A percentile compares a stretch with the other conserved stretches of the same genome.
These are phyloP conservation scores for Umbelopsis isabellina DNA, from an alignment of 192 early-diverging fungal genomes.

Conservation along the genomic window DNA sequence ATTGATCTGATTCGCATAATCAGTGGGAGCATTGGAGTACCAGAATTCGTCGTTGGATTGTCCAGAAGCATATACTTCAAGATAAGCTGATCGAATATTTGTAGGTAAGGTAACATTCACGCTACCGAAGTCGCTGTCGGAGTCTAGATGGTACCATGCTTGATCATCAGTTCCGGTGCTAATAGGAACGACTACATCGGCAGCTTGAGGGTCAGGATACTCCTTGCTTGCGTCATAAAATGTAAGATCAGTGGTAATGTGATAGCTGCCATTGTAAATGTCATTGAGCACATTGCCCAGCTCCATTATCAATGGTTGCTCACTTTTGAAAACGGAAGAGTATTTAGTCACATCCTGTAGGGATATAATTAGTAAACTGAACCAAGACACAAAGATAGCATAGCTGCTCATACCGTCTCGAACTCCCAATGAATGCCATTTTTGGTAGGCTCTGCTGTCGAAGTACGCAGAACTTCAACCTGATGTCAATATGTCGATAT, in stretches of 20 bases:
- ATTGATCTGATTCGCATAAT: slow-evolving; percentile 15
- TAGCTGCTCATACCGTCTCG: slow-evolving; percentile 1
- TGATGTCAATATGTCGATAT: neutral
- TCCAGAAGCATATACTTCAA: slow-evolving; percentile 28
- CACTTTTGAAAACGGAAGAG: neutral
- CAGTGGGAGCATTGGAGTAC: slow-evolving; percentile 24
- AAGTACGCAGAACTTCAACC: slow-evolving; percentile 29
- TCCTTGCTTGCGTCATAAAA: neutral
- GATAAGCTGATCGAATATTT: slow-evolving; percentile 17
- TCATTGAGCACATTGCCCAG: slow-evolving; percentile 25
- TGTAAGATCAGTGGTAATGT: slow-evolving; percentile 20
- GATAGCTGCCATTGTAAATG: slow-evolving; percentile 23
- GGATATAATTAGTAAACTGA: neutral
- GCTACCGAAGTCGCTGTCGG: neutral
- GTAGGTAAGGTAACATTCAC: slow-evolving; percentile 20
- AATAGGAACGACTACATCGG: slow-evolving; percentile 24
- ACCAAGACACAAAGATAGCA: neutral
- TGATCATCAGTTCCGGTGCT: neutral
- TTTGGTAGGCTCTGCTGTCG: slow-evolving; percentile 26
- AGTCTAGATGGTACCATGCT: slow-evolving; percentile 21
- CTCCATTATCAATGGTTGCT: slow-evolving; percentile 27
- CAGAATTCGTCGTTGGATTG: slow-evolving; percentile 30
- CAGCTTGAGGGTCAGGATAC: neutral
- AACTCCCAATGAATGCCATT: slow-evolving; percentile 29
- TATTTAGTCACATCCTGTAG: slow-evolving; percentile 20